Evolutionary conservation across 441 rosid genomes (phyloP).

Genomic region (Adansonia madagascariensis): DNA sequence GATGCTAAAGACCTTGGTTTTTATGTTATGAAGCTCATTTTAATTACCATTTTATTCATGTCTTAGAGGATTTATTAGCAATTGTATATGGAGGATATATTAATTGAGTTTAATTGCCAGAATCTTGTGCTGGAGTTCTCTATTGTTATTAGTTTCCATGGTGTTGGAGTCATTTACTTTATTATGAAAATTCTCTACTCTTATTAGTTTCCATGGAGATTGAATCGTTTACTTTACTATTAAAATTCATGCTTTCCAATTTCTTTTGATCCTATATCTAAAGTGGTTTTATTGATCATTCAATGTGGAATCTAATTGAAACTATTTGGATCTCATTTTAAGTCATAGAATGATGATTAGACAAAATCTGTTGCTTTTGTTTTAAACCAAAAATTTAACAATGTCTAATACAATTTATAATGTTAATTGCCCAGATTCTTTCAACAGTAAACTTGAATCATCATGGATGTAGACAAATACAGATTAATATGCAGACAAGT

Average conservation of each 20-base stretch:
- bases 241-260: slow-evolving; percentile 1
- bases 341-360: background rate
- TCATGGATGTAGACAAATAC: background rate
- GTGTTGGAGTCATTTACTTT: background rate
- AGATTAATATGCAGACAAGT: background rate
- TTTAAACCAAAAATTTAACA: background rate
- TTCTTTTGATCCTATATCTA: slow-evolving; percentile 15
- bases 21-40: background rate
- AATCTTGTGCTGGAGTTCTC: slow-evolving; percentile 7
- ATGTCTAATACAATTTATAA: background rate
- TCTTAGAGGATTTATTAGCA: background rate
- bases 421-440: background rate
- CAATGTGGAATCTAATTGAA: background rate
- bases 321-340: background rate
- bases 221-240: background rate
- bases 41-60: slow-evolving; percentile 1
- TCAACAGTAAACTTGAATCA: background rate
- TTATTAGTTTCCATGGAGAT: background rate
- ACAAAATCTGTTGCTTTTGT: background rate
- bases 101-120: background rate
- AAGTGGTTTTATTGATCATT: background rate
- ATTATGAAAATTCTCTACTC: background rate
- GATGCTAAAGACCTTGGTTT: background rate
- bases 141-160: background rate
- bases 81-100: background rate